Base-by-base conservation (phyloP, 2,329 filamentous ascomycete species). In the Colletotrichum endophyticum region DNA sequence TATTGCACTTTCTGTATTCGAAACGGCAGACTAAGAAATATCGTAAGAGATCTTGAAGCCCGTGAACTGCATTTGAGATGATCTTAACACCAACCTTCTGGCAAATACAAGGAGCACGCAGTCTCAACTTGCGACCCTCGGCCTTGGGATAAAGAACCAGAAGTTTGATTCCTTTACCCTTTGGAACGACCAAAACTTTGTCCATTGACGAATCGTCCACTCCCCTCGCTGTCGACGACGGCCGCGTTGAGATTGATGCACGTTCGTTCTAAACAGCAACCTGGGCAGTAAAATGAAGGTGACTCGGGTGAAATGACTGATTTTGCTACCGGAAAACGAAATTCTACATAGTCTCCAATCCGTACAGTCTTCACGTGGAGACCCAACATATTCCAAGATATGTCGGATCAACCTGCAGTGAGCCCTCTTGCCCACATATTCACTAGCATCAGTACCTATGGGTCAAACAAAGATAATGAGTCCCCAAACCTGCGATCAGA, bases 11-110 rank as follows among this genome's bases (percentile, higher is more conserved):
- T 44, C 39, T n/a, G 19, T 44, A 44, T 44, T n/a, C 5, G 0
- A 11, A n/a, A n/a, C 9, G 0, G 0, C 19, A n/a, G 19, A n/a
- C 39, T 19, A 1, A 44, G n/a, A 19, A 11, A 9, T n/a, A 11
- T 19, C 6, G 5, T 3, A 3, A 12, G 39, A 12, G 0, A n/a
- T 44, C 0, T 12, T 2, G 19, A 1, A n/a, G 19, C 19, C 9
- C 5, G 9, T 11, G 39, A n/a, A 44, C 19, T 44, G n/a, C 19
- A 6, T 0, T 44, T n/a, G 3, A n/a, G 39, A 11, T 6, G 39
- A 44, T 11, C 39, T 44, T 5, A 5, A 19, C 2, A 44, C 36
- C 8, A 44, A 19, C 16, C 19, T 3, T 44, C 36, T 3, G 34
- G 6, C 5, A 3, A 19, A 9, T 19, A 39, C 36, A 19, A 39